phyloP scores from a whole-genome alignment of 2,329 filamentous ascomycete species.

The Monascus ruber region DNA sequence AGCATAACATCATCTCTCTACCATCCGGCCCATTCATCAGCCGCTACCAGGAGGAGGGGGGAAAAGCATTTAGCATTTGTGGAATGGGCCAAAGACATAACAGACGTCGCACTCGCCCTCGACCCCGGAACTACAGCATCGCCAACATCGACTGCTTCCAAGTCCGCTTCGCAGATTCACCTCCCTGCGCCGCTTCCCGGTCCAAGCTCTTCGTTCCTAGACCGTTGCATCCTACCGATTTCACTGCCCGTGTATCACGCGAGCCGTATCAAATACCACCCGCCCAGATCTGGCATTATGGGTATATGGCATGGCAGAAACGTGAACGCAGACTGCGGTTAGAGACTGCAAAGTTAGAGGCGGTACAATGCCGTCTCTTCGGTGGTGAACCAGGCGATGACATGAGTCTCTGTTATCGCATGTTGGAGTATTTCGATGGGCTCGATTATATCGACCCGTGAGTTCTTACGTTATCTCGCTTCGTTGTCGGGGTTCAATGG shows the following conservation, averaged over 20 bases:
- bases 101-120: slow-evolving; percentile 33
- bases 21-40: background rate
- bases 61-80: background rate
- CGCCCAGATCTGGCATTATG: slow-evolving; percentile 32
- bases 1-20: slow-evolving; percentile 1
- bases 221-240: slow-evolving; percentile 7
- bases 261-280: slow-evolving; percentile 16
- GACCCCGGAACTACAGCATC: slow-evolving; percentile 23
- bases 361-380: slow-evolving; percentile 34
- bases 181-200: slow-evolving; percentile 6
- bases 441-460: slow-evolving; percentile 38
- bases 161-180: slow-evolving; percentile 12
- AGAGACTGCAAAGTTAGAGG: slow-evolving; percentile 22
- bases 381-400: slow-evolving; percentile 35
- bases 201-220: slow-evolving; percentile 7
- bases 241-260: slow-evolving; percentile 12
- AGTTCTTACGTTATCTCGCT: slow-evolving; percentile 8
- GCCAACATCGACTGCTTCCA: slow-evolving; percentile 6
- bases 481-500: too few species aligned
- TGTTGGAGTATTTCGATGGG: slow-evolving; percentile 39
- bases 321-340: slow-evolving; percentile 20
- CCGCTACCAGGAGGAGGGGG: background rate
- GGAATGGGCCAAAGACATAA: slow-evolving; percentile 39
- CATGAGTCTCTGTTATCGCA: slow-evolving; percentile 34
- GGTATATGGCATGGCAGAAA: slow-evolving; percentile 29